These are phyloP conservation scores for Monilinia fructigena DNA, from an alignment of 2,329 filamentous ascomycete species.

Conservation along the genomic window DNA sequence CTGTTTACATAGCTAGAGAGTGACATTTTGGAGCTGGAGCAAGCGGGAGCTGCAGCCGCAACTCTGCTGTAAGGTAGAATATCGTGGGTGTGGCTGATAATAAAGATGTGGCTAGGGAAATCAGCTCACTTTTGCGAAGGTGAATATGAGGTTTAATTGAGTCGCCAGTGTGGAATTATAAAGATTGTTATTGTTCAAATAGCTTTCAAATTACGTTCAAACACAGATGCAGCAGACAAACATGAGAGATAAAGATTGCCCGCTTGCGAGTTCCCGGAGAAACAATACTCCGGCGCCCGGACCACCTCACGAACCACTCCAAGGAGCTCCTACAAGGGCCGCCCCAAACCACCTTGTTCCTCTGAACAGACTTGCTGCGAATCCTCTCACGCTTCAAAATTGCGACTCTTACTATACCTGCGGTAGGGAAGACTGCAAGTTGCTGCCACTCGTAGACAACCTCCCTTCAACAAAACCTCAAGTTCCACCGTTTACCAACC, in stretches of 20 bases:
- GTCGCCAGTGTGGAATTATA: neutral
- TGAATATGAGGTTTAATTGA: neutral
- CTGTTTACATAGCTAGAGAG: conserved; percentile 54
- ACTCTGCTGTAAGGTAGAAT: conserved; percentile 33
- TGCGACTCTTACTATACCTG: neutral
- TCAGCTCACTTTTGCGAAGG: neutral
- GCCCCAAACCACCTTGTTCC: neutral
- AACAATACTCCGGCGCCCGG: conserved; percentile 9
- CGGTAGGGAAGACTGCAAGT: neutral
- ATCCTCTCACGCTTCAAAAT: neutral
- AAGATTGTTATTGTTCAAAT: conserved; percentile 4
- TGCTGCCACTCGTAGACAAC: neutral
- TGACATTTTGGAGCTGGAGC: conserved; percentile 45
- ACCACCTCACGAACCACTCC: neutral
- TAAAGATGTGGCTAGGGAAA: neutral
- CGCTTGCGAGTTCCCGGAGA: neutral
- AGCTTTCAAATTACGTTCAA: neutral
- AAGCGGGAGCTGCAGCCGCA: conserved; percentile 26
- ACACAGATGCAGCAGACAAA: too few relatives aligned
- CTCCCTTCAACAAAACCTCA: neutral
- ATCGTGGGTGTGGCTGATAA: conserved; percentile 1
- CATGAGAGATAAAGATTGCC: neutral
- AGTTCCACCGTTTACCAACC: neutral
- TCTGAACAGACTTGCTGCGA: neutral
- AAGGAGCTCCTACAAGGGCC: too few relatives aligned